Percentiles rank a stretch among this genome's conserved stretches.
Evolutionary conservation across 2,329 filamentous ascomycete genomes (phyloP).

Genomic region (Lecanicillium sp.): DNA sequence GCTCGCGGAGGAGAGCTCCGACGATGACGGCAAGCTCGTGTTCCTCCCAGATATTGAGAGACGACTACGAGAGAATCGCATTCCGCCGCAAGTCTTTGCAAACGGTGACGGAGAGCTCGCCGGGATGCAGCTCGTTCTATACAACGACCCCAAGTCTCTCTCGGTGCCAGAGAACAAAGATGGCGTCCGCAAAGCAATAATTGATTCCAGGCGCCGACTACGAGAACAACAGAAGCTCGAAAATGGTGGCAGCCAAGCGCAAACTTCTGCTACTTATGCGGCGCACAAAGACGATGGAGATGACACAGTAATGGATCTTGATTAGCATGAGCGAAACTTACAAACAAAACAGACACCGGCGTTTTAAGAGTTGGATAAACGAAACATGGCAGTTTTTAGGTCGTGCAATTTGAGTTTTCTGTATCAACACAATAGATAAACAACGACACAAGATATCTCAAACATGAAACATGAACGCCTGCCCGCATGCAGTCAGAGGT

Average conservation of each 20-base stretch:
- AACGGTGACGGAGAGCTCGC: constrained; percentile 46
- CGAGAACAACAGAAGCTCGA: constrained; percentile 46
- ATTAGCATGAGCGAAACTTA: constrained; percentile 24
- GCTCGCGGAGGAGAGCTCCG: constrained; percentile 46
- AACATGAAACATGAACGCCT: too few relatives aligned
- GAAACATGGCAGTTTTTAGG: not conserved
- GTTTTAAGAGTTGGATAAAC: too few relatives aligned
- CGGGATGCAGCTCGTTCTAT: constrained; percentile 72
- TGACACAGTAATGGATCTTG: constrained; percentile 60
- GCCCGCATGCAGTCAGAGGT: too few relatives aligned
- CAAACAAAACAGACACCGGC: too few relatives aligned
- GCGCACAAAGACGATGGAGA: not conserved
- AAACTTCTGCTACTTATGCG: constrained; percentile 7
- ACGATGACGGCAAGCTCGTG: constrained; percentile 52
- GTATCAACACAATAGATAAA: too few relatives aligned
- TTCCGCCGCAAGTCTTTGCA: constrained; percentile 56
- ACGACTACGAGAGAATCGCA: constrained; percentile 64
- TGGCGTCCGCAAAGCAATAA: constrained; percentile 72
- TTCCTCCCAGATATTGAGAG: constrained; percentile 83
- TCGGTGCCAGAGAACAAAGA: constrained; percentile 67
- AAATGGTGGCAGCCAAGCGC: constrained; percentile 21
- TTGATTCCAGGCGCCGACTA: constrained; percentile 65
- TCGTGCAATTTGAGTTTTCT: too few relatives aligned
- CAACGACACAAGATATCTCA: too few relatives aligned
- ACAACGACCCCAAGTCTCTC: constrained; percentile 69